phyloP scores from a whole-genome alignment of 139 green algal genomes.

The Ettlia oleoabundans region DNA sequence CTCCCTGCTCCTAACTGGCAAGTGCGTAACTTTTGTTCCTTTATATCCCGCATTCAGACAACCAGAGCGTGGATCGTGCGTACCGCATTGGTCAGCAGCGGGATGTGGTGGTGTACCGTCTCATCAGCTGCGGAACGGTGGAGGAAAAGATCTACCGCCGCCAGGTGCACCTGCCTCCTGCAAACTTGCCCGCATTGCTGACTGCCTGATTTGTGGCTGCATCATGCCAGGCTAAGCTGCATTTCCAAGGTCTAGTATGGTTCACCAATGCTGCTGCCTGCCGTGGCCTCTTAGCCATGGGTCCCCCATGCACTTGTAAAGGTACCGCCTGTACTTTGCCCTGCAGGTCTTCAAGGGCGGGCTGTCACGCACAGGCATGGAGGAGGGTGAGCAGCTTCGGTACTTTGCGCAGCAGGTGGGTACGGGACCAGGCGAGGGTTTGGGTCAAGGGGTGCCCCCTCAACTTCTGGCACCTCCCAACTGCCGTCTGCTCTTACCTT shows the following conservation, averaged over 20 bases:
- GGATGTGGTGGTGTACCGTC: constrained; percentile 68
- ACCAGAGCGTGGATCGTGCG: constrained; percentile 84
- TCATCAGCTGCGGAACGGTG: constrained; percentile 90
- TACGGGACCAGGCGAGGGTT: no score
- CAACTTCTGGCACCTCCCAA: no score
- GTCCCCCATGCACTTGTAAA: no score
- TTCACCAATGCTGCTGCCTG: not conserved
- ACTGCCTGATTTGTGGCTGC: not conserved
- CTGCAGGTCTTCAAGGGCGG: constrained; percentile 81
- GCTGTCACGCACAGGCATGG: constrained; percentile 73
- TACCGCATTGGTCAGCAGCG: constrained; percentile 85
- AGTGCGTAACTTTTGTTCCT: no score
- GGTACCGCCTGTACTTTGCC: not conserved
- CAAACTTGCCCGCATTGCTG: no score
- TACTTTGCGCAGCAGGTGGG: constrained; percentile 73
- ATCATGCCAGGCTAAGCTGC: no score
- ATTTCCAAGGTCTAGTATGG: not conserved
- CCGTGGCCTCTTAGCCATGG: no score
- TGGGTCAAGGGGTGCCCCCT: no score
- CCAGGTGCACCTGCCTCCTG: not conserved
- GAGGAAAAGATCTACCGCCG: constrained; percentile 86
- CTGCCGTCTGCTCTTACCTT: not conserved
- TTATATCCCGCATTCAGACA: no score
- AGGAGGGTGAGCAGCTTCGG: constrained; percentile 78
- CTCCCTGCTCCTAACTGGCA: no score